Evolutionary conservation across 1,139 yeast genomes (phyloP).

Genomic region (Kodamaea suecica): DNA sequence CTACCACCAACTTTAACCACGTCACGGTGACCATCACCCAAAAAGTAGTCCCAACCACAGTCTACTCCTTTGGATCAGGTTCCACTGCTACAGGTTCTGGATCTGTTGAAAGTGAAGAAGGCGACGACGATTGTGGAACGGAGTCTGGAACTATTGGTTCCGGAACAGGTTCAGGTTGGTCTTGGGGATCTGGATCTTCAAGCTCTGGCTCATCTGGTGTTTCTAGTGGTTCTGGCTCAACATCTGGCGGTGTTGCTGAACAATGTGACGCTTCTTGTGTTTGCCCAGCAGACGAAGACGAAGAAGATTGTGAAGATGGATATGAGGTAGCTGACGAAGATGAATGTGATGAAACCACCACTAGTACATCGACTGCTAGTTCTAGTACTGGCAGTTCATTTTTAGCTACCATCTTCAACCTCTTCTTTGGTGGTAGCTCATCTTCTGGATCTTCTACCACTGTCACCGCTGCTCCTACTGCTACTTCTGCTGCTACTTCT

Average conservation of each 20-base stretch:
- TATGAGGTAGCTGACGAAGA: conserved; percentile 10
- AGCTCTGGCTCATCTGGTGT: conserved; percentile 12
- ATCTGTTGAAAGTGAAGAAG: conserved; percentile 3
- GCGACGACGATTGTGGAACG: conserved; percentile 1
- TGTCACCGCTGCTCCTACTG: conserved; percentile 3
- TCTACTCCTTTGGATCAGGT: neutral
- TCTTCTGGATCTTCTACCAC: conserved; percentile 4
- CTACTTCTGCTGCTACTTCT: conserved; percentile 6
- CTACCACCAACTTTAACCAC: conserved; percentile 10
- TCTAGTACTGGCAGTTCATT: neutral
- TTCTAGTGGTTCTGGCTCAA: conserved; percentile 6
- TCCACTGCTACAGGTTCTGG: conserved; percentile 1
- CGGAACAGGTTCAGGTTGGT: conserved; percentile 12
- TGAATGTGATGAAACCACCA: conserved; percentile 4
- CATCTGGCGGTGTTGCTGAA: conserved; percentile 6
- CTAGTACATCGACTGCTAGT: too few species aligned
- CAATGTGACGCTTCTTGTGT: conserved; percentile 10
- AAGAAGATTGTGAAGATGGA: conserved; percentile 6
- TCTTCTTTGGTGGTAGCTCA: conserved; percentile 13
- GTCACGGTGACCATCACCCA: conserved; percentile 7
- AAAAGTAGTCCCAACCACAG: neutral
- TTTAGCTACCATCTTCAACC: conserved; percentile 11
- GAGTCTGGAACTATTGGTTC: conserved; percentile 9
- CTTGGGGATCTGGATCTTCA: conserved; percentile 6
- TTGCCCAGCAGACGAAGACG: conserved; percentile 6